Evolutionary conservation across 768 basidiomycete genomes (phyloP).

Genomic region (Panellus pusillus): DNA sequence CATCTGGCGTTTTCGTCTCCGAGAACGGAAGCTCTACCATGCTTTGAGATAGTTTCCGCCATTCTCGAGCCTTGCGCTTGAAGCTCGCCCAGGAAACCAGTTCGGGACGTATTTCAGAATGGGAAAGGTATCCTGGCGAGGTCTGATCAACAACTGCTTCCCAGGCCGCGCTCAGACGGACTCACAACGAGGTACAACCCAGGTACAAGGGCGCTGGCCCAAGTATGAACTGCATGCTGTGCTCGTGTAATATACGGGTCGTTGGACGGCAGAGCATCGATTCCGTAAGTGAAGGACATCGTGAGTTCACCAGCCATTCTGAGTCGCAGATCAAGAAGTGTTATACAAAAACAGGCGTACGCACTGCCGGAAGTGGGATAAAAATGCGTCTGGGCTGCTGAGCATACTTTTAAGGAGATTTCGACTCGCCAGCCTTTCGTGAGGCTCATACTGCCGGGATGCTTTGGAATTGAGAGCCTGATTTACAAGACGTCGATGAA

Average conservation of each 20-base stretch:
- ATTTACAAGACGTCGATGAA: too few relatives aligned
- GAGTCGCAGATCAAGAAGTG: too few relatives aligned
- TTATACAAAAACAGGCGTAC: neutral
- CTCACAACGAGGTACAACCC: conserved; percentile 33
- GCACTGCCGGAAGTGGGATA: conserved; percentile 5
- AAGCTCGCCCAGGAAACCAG: conserved; percentile 51
- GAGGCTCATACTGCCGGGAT: neutral
- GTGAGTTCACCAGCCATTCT: conserved; percentile 30
- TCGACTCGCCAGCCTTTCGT: neutral
- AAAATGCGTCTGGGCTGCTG: neutral
- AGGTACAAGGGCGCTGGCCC: conserved; percentile 26
- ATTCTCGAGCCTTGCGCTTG: conserved; percentile 35
- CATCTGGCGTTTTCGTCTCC: conserved; percentile 31
- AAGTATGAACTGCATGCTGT: conserved; percentile 26
- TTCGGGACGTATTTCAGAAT: conserved; percentile 27
- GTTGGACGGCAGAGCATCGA: conserved; percentile 25
- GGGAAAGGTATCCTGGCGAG: neutral
- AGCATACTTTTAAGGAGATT: conserved; percentile 13
- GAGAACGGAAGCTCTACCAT: conserved; percentile 40
- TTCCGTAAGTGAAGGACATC: conserved; percentile 31
- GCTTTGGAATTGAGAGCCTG: neutral
- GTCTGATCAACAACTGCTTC: too few relatives aligned
- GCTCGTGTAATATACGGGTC: conserved; percentile 33
- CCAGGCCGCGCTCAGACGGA: neutral
- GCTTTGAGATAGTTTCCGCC: conserved; percentile 31